Evolutionary conservation across 139 green algal species (phyloP), one percentile per base, ranked within the genome.

Genomic region (Coccomyxa sp.): DNA sequence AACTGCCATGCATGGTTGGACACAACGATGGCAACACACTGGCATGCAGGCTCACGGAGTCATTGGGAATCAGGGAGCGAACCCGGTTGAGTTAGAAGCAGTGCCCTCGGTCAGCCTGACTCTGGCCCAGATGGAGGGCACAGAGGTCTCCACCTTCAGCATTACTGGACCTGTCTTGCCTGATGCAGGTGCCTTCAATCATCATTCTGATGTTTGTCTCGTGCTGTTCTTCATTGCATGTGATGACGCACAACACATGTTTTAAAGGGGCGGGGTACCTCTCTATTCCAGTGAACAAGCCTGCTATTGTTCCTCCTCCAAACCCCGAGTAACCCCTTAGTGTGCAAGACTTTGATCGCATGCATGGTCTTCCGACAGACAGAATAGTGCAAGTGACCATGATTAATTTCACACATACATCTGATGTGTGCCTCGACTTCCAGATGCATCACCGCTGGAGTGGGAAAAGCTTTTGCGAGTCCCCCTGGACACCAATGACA

Each of bases 391-490:
- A 51, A 10, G 74, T n/a, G 21, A 58, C n/a, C 4, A 79, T 32
- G 28, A n/a, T 17, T 45, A 1, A 27, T 45, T 31, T 51, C 1
- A 32, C 11, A 58, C 4, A 45, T 59, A 51, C 16, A 17, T 45
- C 21, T 45, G 74, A 4, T 71, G 51, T 31, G 51, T 27, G 57
- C 15, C 10, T 4, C 38, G 14, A 68, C 45, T 60, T 67, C 67
- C 83, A 86, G 83, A 86, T 76, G 67, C 78, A 13, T 79, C 77
- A 15, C 83, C 79, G 3, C 60, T 59, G 51, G 18, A 68, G 12
- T 86, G 83, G 83, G 76, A 86, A 31, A 51, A 59, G 17, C 57
- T 86, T 14, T 45, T 80, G 38, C 63, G 75, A 17, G 66, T 68
- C 4, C 57, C 77, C 27, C 78, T 86, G 16, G 83, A 86, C 58